These are phyloP conservation scores for Pythium aquatile DNA, from an alignment of 352 stramenopile genomes.

Conservation along the genomic window DNA sequence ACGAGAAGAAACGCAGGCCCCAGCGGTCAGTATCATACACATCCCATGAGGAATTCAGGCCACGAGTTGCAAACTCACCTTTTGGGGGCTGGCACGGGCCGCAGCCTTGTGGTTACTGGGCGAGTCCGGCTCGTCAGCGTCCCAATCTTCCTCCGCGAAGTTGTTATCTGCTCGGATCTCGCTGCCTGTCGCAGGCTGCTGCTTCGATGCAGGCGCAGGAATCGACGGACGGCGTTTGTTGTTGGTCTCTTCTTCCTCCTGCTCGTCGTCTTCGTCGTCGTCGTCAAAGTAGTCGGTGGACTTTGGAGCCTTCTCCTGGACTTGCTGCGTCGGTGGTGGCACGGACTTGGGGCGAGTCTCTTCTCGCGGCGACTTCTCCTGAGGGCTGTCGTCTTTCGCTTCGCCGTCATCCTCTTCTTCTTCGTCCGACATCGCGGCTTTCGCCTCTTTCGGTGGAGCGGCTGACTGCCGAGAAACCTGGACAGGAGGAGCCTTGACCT, in stretches of 20 bases:
- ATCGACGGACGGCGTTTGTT: slow-evolving; percentile 22
- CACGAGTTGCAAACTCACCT: slow-evolving; percentile 30
- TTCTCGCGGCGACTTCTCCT: slow-evolving; percentile 43
- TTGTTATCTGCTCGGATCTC: slow-evolving; percentile 56
- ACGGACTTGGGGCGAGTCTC: slow-evolving; percentile 5
- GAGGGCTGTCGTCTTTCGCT: slow-evolving; percentile 25
- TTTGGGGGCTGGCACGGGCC: slow-evolving; percentile 23
- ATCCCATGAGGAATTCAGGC: not conserved
- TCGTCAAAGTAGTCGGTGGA: slow-evolving; percentile 60
- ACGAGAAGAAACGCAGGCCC: not conserved
- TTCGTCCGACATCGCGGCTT: slow-evolving; percentile 8
- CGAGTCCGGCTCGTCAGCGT: slow-evolving; percentile 39
- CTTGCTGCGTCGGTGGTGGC: not conserved
- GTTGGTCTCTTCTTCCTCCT: slow-evolving; percentile 21
- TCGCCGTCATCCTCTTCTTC: slow-evolving; percentile 23
- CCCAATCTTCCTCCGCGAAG: slow-evolving; percentile 79
- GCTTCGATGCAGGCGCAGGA: not conserved
- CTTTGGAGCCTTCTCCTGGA: slow-evolving; percentile 3
- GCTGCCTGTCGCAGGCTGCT: slow-evolving; percentile 1
- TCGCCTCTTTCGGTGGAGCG: slow-evolving; percentile 5
- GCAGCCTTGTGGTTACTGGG: slow-evolving; percentile 10
- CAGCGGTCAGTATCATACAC: too few species aligned
- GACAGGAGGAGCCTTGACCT: not conserved
- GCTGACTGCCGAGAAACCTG: not conserved
- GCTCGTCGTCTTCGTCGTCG: slow-evolving; percentile 35